These are phyloP conservation scores for Gautieria morchelliformis DNA, from an alignment of 768 basidiomycete species.

Conservation along the genomic window DNA sequence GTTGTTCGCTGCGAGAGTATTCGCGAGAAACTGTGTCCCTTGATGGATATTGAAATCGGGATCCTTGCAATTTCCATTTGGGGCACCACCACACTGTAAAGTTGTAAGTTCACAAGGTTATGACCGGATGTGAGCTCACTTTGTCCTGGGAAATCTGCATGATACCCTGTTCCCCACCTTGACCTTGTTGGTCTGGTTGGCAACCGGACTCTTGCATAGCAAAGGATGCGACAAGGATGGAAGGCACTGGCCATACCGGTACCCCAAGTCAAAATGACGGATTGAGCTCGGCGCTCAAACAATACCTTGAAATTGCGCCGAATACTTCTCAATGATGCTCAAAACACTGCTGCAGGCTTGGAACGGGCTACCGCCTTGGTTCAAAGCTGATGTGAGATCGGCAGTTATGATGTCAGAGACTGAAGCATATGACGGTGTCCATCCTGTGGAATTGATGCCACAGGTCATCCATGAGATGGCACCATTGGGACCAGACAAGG, in stretches of 20 bases:
- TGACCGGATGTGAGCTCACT: slow-evolving; percentile 29
- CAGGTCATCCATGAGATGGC: slow-evolving; percentile 66
- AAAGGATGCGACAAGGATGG: slow-evolving; percentile 76
- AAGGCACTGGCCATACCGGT: slow-evolving; percentile 36
- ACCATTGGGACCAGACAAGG: slow-evolving; percentile 22
- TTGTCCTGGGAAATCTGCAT: slow-evolving; percentile 83
- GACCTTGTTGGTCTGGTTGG: slow-evolving; percentile 58
- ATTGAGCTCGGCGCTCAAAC: slow-evolving; percentile 1
- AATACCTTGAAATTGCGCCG: slow-evolving; percentile 30
- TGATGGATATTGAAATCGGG: slow-evolving; percentile 58
- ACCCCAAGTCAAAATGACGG: not conserved
- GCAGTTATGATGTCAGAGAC: slow-evolving; percentile 41
- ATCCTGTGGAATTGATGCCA: slow-evolving; percentile 50
- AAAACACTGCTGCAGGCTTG: slow-evolving; percentile 42
- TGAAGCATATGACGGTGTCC: slow-evolving; percentile 60
- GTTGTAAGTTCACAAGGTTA: not conserved
- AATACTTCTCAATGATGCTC: slow-evolving; percentile 48
- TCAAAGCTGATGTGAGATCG: slow-evolving; percentile 38
- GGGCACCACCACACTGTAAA: slow-evolving; percentile 28
- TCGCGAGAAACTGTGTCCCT: slow-evolving; percentile 52
- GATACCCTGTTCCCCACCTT: slow-evolving; percentile 73
- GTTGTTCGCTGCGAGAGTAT: slow-evolving; percentile 34
- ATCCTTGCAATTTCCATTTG: slow-evolving; percentile 34
- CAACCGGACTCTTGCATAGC: slow-evolving; percentile 86
- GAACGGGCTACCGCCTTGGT: slow-evolving; percentile 45